Evolutionary conservation across 768 basidiomycete species (phyloP), one percentile per base, ranked within the genome.

Genomic region (Clavulina sp.): DNA sequence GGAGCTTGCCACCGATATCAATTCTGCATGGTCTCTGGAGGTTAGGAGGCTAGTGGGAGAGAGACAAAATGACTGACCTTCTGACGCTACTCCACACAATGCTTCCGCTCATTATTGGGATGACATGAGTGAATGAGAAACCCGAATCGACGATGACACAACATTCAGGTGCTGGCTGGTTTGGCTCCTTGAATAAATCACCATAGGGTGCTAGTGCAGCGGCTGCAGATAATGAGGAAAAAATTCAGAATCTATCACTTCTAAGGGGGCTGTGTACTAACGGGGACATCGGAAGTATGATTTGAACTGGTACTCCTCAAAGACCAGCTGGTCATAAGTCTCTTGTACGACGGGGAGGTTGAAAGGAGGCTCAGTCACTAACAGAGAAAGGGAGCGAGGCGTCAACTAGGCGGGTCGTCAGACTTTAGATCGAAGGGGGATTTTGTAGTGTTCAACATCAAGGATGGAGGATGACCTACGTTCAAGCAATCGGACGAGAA

Each of bases 311-410:
- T 91, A 97, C 66, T 96, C 89, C 63, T 96, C 92, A 60, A 95
- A 96, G 2, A 93, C 72, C 62, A 97, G 84, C 65, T 96, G 88
- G 62, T 97, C 92, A 60, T 92, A 91, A 31, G 85, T 74, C 26
- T 89, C 85, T 65, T 89, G 86, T 9, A 95, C 76, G 61, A 87
- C 89, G 24, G 87, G 84, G 5, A 92, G 69, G 66, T 96, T 91
- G 73, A 93, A 85, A 62, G 86, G 87, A 4, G 92, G 89, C 66
- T 96, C 92, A 4, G 93, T 95, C 52, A 96, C 74, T 47, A 96
- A 69, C 32, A 96, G 69, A 3, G 83, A 79, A 0, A 81, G 76
- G 48, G 76, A 71, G 1, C 77, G 67, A 0, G 87, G 78, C 60
- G 86, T 75, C 52, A 87, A 67, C 88, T 92, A 57, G 28, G 21